Percentiles rank a stretch among this genome's conserved stretches.
phyloP scores from a whole-genome alignment of 2,329 filamentous ascomycete genomes.

The Venturia pyrina region DNA sequence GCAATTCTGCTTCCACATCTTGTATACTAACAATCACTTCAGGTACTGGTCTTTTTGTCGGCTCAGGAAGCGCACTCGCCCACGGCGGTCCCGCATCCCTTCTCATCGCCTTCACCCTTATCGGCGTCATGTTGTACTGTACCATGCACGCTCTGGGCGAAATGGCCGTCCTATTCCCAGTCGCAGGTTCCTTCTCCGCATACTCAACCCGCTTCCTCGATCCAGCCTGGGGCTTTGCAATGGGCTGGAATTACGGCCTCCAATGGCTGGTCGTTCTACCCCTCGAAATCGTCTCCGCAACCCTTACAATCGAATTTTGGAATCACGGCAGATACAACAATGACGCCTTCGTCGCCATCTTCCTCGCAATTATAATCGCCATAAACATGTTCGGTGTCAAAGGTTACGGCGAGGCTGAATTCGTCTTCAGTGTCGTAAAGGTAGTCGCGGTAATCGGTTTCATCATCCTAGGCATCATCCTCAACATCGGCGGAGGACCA shows the following conservation, averaged over 20 bases:
- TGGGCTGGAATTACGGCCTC: constrained; percentile 91
- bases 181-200: constrained; percentile 83
- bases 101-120: constrained; percentile 65
- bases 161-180: constrained; percentile 80
- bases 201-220: constrained; percentile 90
- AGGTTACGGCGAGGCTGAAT: constrained; percentile 55
- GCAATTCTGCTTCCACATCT: neutral
- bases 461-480: constrained; percentile 75
- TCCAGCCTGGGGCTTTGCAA: constrained; percentile 88
- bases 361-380: constrained; percentile 61
- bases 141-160: constrained; percentile 89
- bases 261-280: constrained; percentile 81
- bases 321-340: constrained; percentile 47
- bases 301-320: constrained; percentile 79
- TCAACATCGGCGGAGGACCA: constrained; percentile 64
- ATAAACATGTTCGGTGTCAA: constrained; percentile 88
- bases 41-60: constrained; percentile 51
- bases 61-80: constrained; percentile 50
- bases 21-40: constrained; percentile 6
- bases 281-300: constrained; percentile 77
- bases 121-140: constrained; percentile 82
- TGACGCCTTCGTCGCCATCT: constrained; percentile 73
- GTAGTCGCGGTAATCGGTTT: constrained; percentile 55
- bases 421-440: constrained; percentile 78
- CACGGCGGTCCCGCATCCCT: constrained; percentile 69